Evolutionary conservation across 495 filamentous ascomycete species (phyloP).

Genomic region (Trichoderma parareesei): DNA sequence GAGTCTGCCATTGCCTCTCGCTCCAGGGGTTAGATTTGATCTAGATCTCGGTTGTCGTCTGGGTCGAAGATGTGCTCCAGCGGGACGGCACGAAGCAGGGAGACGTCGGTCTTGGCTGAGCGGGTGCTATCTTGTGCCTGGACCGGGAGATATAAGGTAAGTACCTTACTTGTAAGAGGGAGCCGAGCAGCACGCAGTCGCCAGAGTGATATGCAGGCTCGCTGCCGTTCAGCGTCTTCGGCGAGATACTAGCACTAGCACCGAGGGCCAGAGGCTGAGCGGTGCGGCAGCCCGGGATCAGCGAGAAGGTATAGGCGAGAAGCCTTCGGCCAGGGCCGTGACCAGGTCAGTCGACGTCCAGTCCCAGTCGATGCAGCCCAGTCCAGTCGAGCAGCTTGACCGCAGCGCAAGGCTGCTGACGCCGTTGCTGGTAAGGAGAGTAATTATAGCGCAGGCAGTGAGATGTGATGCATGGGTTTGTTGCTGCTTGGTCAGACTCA

Average conservation of each 20-base stretch:
- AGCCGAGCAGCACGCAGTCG: not conserved
- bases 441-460: slow-evolving; percentile 7
- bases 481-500: too few relatives aligned
- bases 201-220: not conserved
- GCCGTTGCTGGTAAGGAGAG: not conserved
- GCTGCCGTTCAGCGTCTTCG: too few relatives aligned
- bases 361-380: too few relatives aligned
- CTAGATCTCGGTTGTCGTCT: slow-evolving; percentile 5
- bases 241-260: too few relatives aligned
- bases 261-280: not conserved
- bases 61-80: not conserved
- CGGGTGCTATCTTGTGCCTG: too few relatives aligned
- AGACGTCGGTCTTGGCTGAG: too few relatives aligned
- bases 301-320: not conserved
- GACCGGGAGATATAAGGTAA: too few relatives aligned
- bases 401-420: slow-evolving; percentile 5
- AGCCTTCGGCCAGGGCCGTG: not conserved
- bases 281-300: not conserved
- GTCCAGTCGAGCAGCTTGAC: not conserved
- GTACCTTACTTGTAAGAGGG: too few relatives aligned
- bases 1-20: slow-evolving; percentile 4
- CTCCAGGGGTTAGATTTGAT: not conserved
- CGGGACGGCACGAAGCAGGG: not conserved
- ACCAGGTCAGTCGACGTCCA: not conserved
- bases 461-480: not conserved